Evolutionary conservation across 352 stramenopile genomes (phyloP).

Genomic region (Phytophthora constricta): DNA sequence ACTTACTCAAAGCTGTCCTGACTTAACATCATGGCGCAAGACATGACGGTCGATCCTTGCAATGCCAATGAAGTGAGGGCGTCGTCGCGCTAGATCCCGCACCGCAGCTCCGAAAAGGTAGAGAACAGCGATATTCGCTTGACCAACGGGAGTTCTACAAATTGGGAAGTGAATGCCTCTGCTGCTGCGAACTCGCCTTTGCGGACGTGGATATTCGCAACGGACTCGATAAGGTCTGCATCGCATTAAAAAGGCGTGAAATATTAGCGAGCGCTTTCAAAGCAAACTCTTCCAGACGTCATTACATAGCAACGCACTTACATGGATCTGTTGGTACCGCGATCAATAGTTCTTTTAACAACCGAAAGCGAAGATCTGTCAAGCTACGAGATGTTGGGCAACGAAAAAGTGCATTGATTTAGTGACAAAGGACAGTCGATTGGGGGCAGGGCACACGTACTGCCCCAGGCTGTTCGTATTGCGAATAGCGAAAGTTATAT

Average conservation of each 20-base stretch:
- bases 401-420: background rate
- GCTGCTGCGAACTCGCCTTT: constrained; percentile 38
- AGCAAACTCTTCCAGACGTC: background rate
- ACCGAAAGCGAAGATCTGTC: constrained; percentile 48
- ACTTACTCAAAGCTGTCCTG: too few relatives aligned
- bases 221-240: constrained; percentile 51
- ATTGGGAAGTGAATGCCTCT: constrained; percentile 38
- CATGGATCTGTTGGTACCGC: constrained; percentile 41
- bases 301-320: constrained; percentile 16
- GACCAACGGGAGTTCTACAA: constrained; percentile 39
- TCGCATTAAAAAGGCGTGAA: background rate
- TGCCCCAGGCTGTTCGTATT: constrained; percentile 43
- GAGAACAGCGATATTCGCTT: constrained; percentile 39
- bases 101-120: constrained; percentile 40
- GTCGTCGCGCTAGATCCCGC: constrained; percentile 27
- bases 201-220: constrained; percentile 56
- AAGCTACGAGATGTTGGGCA: constrained; percentile 18
- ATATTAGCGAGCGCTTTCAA: background rate
- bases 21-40: too few relatives aligned
- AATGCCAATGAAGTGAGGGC: too few relatives aligned
- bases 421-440: constrained; percentile 1
- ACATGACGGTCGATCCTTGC: too few relatives aligned
- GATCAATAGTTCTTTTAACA: constrained; percentile 49
- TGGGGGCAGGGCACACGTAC: constrained; percentile 35
- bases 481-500: constrained; percentile 42